phyloP scores from a whole-genome alignment of 2,329 filamentous ascomycete species.

The Aspergillus flavus region DNA sequence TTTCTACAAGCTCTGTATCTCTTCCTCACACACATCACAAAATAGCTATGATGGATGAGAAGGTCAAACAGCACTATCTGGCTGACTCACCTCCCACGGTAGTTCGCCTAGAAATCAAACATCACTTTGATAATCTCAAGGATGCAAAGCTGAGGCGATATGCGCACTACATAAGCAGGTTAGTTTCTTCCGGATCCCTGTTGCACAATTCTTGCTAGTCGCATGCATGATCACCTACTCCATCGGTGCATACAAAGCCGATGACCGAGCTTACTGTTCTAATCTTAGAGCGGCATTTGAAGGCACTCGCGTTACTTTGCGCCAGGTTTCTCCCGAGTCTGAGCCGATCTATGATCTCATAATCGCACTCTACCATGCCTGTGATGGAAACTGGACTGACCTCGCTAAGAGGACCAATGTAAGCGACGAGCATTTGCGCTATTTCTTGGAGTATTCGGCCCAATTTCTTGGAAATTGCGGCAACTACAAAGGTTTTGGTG shows the following conservation, averaged over 20 bases:
- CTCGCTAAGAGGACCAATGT: slow-evolving; percentile 67
- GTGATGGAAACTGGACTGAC: slow-evolving; percentile 70
- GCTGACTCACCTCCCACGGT: slow-evolving; percentile 89
- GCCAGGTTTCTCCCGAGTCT: slow-evolving; percentile 80
- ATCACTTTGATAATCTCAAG: slow-evolving; percentile 74
- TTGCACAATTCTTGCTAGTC: background rate
- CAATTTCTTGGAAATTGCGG: slow-evolving; percentile 80
- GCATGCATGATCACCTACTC: background rate
- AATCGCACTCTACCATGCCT: slow-evolving; percentile 67
- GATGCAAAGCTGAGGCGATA: slow-evolving; percentile 75
- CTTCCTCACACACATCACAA: slow-evolving; percentile 14
- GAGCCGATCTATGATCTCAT: slow-evolving; percentile 82
- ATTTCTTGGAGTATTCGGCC: slow-evolving; percentile 75
- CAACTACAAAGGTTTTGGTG: slow-evolving; percentile 87
- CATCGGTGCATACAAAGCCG: slow-evolving; percentile 10
- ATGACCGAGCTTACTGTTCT: slow-evolving; percentile 11
- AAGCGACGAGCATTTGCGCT: slow-evolving; percentile 63
- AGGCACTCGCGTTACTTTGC: slow-evolving; percentile 75
- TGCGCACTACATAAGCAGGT: slow-evolving; percentile 86
- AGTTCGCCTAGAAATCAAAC: slow-evolving; percentile 85
- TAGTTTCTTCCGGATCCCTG: slow-evolving; percentile 22
- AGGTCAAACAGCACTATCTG: slow-evolving; percentile 68
- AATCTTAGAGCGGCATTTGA: slow-evolving; percentile 69
- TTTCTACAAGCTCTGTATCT: slow-evolving; percentile 15
- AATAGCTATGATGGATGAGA: slow-evolving; percentile 40